phyloP scores from a whole-genome alignment of 345 rosid genomes.

The Euphorbia peplus region DNA sequence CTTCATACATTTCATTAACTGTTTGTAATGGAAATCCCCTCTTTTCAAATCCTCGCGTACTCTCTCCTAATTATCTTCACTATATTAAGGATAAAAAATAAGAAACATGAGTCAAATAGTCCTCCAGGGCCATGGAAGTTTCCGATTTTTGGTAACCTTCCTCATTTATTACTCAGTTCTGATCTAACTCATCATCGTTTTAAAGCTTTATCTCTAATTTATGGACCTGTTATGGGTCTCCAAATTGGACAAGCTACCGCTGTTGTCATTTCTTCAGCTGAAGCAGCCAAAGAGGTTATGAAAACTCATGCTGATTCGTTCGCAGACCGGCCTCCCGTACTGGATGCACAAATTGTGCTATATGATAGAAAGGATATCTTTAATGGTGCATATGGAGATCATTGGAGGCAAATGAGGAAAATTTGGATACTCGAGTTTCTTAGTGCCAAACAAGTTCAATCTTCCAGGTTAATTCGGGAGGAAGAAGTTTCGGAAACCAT shows the following conservation, averaged over 20 bases:
- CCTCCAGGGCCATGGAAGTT: conserved; percentile 36
- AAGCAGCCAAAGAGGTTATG: conserved; percentile 29
- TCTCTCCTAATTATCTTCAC: no score
- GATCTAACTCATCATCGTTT: conserved; percentile 23
- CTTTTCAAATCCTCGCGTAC: no score
- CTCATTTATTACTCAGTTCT: conserved; percentile 17
- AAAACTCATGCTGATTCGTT: conserved; percentile 30
- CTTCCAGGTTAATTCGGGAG: conserved; percentile 15
- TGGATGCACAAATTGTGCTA: background rate
- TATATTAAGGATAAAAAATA: no score
- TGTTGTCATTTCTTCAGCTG: conserved; percentile 24
- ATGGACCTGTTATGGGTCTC: conserved; percentile 36
- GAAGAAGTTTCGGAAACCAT: conserved; percentile 16
- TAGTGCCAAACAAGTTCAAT: conserved; percentile 18
- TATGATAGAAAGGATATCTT: conserved; percentile 12
- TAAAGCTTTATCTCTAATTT: conserved; percentile 23
- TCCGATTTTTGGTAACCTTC: conserved; percentile 34
- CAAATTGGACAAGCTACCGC: conserved; percentile 23
- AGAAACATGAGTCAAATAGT: background rate
- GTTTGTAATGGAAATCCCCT: no score
- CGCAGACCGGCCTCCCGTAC: conserved; percentile 13
- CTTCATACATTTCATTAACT: no score
- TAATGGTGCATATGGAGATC: conserved; percentile 21
- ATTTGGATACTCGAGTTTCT: conserved; percentile 16
- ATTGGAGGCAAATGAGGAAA: conserved; percentile 29